Percentiles rank a stretch among this genome's conserved stretches.
Evolutionary conservation across 169 alveolate species (phyloP).

Genomic region (Cryptosporidium felis): DNA sequence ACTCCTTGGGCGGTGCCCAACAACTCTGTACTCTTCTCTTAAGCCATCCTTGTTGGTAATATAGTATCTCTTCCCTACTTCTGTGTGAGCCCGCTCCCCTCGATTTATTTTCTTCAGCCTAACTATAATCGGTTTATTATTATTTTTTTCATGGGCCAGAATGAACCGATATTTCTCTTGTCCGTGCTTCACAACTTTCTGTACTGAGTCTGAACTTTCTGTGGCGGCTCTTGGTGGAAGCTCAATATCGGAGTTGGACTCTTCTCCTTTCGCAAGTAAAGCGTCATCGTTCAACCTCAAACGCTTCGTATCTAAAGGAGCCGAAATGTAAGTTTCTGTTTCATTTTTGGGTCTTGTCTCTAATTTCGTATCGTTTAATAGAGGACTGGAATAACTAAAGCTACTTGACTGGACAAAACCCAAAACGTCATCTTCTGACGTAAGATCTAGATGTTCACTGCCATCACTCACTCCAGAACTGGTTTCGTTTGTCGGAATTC

Average conservation of each 20-base stretch:
- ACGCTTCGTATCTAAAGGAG: not conserved
- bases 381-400: not conserved
- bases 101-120: not conserved
- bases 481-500: too few relatives aligned
- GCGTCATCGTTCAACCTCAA: not conserved
- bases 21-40: conserved; percentile 28
- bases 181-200: too few relatives aligned
- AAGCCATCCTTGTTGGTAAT: not conserved
- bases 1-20: not conserved
- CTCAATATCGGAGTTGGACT: too few relatives aligned
- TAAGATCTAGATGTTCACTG: too few relatives aligned
- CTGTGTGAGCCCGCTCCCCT: not conserved
- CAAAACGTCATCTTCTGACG: conserved; percentile 12
- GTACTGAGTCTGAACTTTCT: too few relatives aligned
- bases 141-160: too few relatives aligned
- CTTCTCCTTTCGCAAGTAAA: not conserved
- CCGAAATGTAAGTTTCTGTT: not conserved
- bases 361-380: too few relatives aligned
- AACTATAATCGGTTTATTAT: too few relatives aligned
- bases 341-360: not conserved
- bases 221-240: too few relatives aligned
- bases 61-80: not conserved
- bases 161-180: too few relatives aligned
- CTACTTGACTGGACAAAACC: conserved; percentile 43
- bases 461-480: too few relatives aligned